A percentile compares a stretch with the other conserved stretches of the same genome.
Conservation (phyloP, 1,284 basidiomycete genomes). For the Microbotryomycetes sp. region DNA sequence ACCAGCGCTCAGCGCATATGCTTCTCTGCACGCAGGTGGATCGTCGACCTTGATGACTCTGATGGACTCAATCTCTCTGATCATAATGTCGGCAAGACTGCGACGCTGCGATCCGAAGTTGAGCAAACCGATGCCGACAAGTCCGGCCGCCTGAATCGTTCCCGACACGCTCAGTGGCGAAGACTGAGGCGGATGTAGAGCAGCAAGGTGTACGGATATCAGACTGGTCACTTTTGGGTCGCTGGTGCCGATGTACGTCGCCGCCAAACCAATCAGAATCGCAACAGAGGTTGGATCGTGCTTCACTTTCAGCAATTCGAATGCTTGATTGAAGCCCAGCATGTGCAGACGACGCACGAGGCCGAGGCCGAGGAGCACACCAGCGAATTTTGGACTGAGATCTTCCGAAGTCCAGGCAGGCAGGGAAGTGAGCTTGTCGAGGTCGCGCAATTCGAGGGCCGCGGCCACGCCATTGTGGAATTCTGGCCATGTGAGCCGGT, state of each 20-base stretch:
- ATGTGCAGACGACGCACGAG: slow-evolving; percentile 80
- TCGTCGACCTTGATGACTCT: slow-evolving; percentile 72
- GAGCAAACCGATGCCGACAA: slow-evolving; percentile 81
- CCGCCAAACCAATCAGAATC: slow-evolving; percentile 80
- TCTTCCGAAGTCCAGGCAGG: slow-evolving; percentile 75
- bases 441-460: slow-evolving; percentile 53
- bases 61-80: slow-evolving; percentile 70
- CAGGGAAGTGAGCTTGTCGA: background rate
- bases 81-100: slow-evolving; percentile 83
- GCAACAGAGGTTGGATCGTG: slow-evolving; percentile 93
- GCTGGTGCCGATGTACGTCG: slow-evolving; percentile 79
- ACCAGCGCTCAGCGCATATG: slow-evolving; percentile 82
- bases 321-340: slow-evolving; percentile 73
- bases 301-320: slow-evolving; percentile 86
- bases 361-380: slow-evolving; percentile 87
- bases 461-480: slow-evolving; percentile 97
- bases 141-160: slow-evolving; percentile 80
- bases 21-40: slow-evolving; percentile 76
- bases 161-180: slow-evolving; percentile 85
- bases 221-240: slow-evolving; percentile 84
- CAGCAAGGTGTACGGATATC: slow-evolving; percentile 84
- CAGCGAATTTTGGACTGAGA: slow-evolving; percentile 89
- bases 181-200: slow-evolving; percentile 75
- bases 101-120: slow-evolving; percentile 82
- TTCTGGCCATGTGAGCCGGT: slow-evolving; percentile 80